These are phyloP conservation scores for Simplicillium aogashimaense DNA, from an alignment of 2,329 filamentous ascomycete species.

Conservation along the genomic window DNA sequence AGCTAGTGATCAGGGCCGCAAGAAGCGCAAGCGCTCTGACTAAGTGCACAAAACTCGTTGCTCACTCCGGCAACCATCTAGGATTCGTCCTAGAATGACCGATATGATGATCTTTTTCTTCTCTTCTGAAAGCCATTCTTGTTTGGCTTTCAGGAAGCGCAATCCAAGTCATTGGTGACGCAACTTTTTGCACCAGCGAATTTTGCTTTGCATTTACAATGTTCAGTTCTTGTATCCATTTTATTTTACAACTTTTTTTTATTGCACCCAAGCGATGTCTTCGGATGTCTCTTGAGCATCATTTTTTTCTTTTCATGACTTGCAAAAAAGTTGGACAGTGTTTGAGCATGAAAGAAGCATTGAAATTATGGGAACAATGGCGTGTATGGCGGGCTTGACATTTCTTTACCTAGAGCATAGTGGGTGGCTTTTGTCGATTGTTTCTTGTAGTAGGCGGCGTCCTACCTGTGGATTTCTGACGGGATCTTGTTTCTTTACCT, in stretches of 20 bases:
- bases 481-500: slow-evolving; percentile 12
- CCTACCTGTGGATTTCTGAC: not conserved
- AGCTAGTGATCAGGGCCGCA: slow-evolving; percentile 34
- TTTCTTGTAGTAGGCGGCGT: not conserved
- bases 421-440: not conserved
- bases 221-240: slow-evolving; percentile 35
- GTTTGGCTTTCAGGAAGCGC: too few species aligned
- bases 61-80: not conserved
- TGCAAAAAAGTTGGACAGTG: slow-evolving; percentile 14
- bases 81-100: not conserved
- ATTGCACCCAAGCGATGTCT: slow-evolving; percentile 13
- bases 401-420: slow-evolving; percentile 3
- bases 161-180: too few species aligned
- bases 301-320: slow-evolving; percentile 18
- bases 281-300: too few species aligned
- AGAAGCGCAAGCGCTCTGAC: slow-evolving; percentile 68
- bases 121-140: too few species aligned
- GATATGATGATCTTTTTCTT: too few species aligned
- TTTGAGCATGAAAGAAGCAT: slow-evolving; percentile 13
- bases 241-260: slow-evolving; percentile 21
- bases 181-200: not conserved
- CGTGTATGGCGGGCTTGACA: slow-evolving; percentile 14
- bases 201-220: slow-evolving; percentile 11
- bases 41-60: slow-evolving; percentile 23
- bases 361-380: slow-evolving; percentile 12